Evolutionary conservation across 371 early-diverging fungal genomes (phyloP).

Genomic region (Smittium mucronatum): DNA sequence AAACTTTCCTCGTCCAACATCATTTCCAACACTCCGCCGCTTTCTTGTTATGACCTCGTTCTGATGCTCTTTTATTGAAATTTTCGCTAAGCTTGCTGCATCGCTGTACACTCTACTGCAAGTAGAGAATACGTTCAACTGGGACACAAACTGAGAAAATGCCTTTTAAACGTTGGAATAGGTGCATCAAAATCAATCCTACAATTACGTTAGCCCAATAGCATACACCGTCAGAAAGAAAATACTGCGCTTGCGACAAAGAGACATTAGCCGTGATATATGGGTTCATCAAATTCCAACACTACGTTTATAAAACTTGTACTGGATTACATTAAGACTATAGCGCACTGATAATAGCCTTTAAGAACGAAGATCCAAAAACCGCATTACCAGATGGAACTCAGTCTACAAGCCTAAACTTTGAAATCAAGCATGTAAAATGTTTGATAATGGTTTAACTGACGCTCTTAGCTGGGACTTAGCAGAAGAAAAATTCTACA

Average conservation of each 20-base stretch:
- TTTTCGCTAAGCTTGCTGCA: conserved; percentile 16
- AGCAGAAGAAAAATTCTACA: background rate
- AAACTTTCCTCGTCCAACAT: no score
- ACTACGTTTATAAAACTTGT: background rate
- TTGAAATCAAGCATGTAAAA: background rate
- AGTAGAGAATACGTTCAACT: background rate
- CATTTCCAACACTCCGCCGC: conserved; percentile 6
- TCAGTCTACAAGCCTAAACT: background rate
- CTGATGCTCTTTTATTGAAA: conserved; percentile 21
- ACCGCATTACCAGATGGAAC: background rate
- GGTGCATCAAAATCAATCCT: background rate
- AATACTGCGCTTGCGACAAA: conserved; percentile 1
- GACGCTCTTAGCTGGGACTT: background rate
- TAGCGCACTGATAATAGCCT: background rate
- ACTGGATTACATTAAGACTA: background rate
- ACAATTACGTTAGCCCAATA: background rate
- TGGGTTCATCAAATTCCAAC: background rate
- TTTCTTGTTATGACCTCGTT: conserved; percentile 32
- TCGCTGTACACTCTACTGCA: conserved; percentile 18
- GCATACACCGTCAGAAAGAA: conserved; percentile 2
- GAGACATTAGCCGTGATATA: conserved; percentile 1
- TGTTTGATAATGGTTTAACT: background rate
- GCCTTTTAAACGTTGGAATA: background rate
- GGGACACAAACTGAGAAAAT: background rate
- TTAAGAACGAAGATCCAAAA: background rate